Percentiles rank a stretch among this genome's conserved stretches.
phyloP scores from a whole-genome alignment of 345 rosid species.

The Acer saccharum region DNA sequence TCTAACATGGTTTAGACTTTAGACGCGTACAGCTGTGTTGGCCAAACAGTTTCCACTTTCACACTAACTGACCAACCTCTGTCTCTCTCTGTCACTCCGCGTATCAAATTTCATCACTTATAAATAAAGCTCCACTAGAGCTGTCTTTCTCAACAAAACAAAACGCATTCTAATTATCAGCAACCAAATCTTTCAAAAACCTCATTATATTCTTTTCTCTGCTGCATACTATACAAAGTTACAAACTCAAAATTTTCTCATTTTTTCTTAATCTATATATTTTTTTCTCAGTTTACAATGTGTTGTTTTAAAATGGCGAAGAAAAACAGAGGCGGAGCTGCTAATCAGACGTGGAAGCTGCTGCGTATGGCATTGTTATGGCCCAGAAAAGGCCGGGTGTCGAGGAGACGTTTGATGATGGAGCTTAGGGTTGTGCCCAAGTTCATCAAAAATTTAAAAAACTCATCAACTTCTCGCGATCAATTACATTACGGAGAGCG shows the following conservation, averaged over 20 bases:
- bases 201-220: not conserved
- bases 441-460: conserved; percentile 52
- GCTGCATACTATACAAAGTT: not conserved
- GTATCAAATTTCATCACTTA: conserved; percentile 5
- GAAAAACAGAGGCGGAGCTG: conserved; percentile 28
- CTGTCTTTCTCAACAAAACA: not conserved
- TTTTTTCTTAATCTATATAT: too few relatives aligned
- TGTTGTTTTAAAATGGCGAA: conserved; percentile 28
- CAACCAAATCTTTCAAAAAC: too few relatives aligned
- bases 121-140: not conserved
- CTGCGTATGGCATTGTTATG: conserved; percentile 62
- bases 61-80: too few relatives aligned
- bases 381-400: conserved; percentile 71
- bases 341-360: conserved; percentile 51
- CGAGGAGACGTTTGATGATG: conserved; percentile 50
- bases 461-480: conserved; percentile 22
- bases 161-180: too few relatives aligned
- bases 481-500: conserved; percentile 53
- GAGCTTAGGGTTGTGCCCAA: conserved; percentile 56
- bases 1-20: too few relatives aligned
- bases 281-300: not conserved
- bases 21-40: too few relatives aligned
- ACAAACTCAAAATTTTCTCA: not conserved
- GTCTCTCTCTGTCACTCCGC: conserved; percentile 21
- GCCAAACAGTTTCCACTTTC: not conserved